Evolutionary conservation across 2,329 filamentous ascomycete species (phyloP).

Genomic region (Aspergillus udagawae): DNA sequence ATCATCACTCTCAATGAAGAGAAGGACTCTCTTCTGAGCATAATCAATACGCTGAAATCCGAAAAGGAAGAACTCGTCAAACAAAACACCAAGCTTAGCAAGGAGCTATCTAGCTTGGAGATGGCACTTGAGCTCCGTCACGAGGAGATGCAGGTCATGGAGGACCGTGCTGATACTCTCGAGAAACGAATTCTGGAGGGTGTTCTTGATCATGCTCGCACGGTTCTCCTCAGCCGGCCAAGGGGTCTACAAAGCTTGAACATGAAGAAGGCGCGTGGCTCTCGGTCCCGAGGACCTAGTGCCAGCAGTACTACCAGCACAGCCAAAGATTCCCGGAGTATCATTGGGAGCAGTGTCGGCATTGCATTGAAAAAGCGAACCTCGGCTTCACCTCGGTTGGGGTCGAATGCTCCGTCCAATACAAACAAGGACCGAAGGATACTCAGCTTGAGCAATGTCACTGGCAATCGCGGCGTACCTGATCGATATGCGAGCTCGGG

Average conservation of each 20-base stretch:
- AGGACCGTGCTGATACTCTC: constrained; percentile 77
- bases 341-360: constrained; percentile 41
- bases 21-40: constrained; percentile 58
- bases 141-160: constrained; percentile 89
- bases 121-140: constrained; percentile 83
- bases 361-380: constrained; percentile 51
- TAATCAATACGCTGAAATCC: constrained; percentile 46
- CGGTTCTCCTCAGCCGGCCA: constrained; percentile 71
- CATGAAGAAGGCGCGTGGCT: constrained; percentile 49
- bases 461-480: constrained; percentile 55
- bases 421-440: constrained; percentile 68
- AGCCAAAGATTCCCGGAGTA: constrained; percentile 31
- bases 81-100: constrained; percentile 74
- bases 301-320: constrained; percentile 31
- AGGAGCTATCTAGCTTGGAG: constrained; percentile 85
- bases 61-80: constrained; percentile 65
- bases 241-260: constrained; percentile 51
- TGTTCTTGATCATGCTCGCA: constrained; percentile 89
- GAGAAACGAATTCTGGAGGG: constrained; percentile 92
- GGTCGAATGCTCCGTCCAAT: constrained; percentile 44
- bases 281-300: constrained; percentile 34
- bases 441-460: constrained; percentile 85
- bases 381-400: constrained; percentile 37
- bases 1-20: constrained; percentile 52
- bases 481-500: constrained; percentile 32